These are phyloP conservation scores for Harringtonia lauricola DNA, from an alignment of 2,329 filamentous ascomycete genomes.

Conservation along the genomic window DNA sequence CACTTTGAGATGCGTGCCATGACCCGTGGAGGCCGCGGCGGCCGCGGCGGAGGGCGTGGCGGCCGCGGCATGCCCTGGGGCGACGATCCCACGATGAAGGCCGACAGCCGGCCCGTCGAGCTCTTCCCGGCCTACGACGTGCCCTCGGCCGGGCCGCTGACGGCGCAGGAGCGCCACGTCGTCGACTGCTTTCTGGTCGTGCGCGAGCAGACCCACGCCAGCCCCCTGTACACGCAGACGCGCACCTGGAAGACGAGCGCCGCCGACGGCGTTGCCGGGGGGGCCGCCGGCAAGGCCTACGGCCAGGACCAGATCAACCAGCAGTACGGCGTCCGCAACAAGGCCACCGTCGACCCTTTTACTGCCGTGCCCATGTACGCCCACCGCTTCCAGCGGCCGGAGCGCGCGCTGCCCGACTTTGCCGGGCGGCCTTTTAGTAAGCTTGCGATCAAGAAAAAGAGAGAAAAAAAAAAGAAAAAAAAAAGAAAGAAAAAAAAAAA, in stretches of 20 bases:
- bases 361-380: constrained; percentile 47
- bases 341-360: constrained; percentile 46
- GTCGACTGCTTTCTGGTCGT: constrained; percentile 43
- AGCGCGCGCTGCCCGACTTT: constrained; percentile 44
- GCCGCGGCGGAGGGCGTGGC: constrained; percentile 30
- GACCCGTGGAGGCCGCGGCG: constrained; percentile 41
- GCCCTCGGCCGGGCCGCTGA: constrained; percentile 32
- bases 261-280: constrained; percentile 12
- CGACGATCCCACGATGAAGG: constrained; percentile 36
- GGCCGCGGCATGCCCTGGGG: constrained; percentile 35
- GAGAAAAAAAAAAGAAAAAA: no score
- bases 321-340: constrained; percentile 42
- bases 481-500: no score
- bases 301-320: constrained; percentile 48
- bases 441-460: no score
- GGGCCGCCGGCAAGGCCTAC: constrained; percentile 27
- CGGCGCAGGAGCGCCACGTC: constrained; percentile 30
- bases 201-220: constrained; percentile 43
- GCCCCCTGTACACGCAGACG: constrained; percentile 45
- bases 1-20: constrained; percentile 19
- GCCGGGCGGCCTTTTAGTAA: constrained; percentile 33
- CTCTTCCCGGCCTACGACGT: constrained; percentile 46
- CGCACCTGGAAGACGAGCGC: constrained; percentile 26
- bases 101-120: constrained; percentile 45
- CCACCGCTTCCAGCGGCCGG: constrained; percentile 38